Conservation (phyloP, 1,139 yeast genomes). For the Cylindricascospora bacillispora region DNA sequence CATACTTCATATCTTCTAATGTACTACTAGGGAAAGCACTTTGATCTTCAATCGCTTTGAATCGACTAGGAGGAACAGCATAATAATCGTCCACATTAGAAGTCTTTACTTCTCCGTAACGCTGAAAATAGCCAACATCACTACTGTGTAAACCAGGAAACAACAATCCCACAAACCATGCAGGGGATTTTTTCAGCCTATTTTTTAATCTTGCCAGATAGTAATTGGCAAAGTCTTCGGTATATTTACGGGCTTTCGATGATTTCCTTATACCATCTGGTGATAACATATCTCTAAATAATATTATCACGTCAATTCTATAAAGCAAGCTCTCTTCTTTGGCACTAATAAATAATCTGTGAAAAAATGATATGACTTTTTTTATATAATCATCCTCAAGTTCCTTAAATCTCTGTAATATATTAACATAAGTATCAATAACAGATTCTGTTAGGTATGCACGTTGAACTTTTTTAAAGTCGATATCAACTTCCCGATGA, state of each 20-base stretch:
- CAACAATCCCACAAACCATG: slow-evolving; percentile 51
- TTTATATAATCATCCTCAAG: slow-evolving; percentile 49
- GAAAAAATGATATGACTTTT: slow-evolving; percentile 56
- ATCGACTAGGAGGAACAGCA: slow-evolving; percentile 15
- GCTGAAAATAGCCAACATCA: slow-evolving; percentile 30
- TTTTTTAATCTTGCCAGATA: slow-evolving; percentile 52
- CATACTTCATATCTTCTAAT: slow-evolving; percentile 17
- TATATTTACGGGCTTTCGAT: slow-evolving; percentile 38
- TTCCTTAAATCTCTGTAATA: slow-evolving; percentile 44
- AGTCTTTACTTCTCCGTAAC: slow-evolving; percentile 32
- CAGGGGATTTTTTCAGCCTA: slow-evolving; percentile 40
- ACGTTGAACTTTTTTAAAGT: slow-evolving; percentile 36
- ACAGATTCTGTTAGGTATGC: slow-evolving; percentile 30
- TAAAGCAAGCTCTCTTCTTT: slow-evolving; percentile 50
- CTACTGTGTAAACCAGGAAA: slow-evolving; percentile 48
- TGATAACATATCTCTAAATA: slow-evolving; percentile 36
- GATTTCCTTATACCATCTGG: slow-evolving; percentile 25
- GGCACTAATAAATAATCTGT: slow-evolving; percentile 53
- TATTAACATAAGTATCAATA: slow-evolving; percentile 28
- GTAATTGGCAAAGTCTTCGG: slow-evolving; percentile 53
- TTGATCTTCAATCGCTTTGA: slow-evolving; percentile 16
- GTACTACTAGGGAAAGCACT: slow-evolving; percentile 14
- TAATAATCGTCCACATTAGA: slow-evolving; percentile 5
- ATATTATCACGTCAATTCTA: slow-evolving; percentile 63
- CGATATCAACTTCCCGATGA: slow-evolving; percentile 27